These are phyloP conservation scores for Asterionellopsis glacialis DNA, from an alignment of 108 stramenopile species.

Conservation along the genomic window DNA sequence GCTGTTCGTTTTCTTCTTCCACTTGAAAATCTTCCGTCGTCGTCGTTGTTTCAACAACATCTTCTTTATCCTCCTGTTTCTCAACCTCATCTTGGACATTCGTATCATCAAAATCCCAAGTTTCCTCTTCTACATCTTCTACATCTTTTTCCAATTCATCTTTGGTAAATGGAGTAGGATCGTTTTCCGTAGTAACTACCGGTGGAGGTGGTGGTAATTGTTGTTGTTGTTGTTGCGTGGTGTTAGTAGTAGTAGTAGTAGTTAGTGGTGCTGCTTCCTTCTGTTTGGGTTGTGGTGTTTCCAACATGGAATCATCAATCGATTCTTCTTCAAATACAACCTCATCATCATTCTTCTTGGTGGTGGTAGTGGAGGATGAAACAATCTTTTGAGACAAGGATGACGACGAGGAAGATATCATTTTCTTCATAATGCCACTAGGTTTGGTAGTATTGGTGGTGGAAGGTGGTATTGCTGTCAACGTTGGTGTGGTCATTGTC, in stretches of 20 bases:
- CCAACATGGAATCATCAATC: too few relatives aligned
- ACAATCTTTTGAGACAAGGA: too few relatives aligned
- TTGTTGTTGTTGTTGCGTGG: neutral
- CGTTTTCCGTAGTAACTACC: neutral
- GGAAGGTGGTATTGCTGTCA: too few relatives aligned
- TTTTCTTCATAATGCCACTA: too few relatives aligned
- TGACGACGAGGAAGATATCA: too few relatives aligned
- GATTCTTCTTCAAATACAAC: too few relatives aligned
- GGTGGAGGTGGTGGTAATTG: neutral
- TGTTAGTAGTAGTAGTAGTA: neutral
- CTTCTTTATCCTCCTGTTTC: neutral
- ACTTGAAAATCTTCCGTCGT: neutral
- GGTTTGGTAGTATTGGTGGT: too few relatives aligned
- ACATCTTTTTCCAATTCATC: neutral
- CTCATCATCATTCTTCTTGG: too few relatives aligned
- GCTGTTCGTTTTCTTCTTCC: neutral
- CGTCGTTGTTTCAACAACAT: neutral
- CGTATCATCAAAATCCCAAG: conserved; percentile 4
- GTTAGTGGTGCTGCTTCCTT: too few relatives aligned
- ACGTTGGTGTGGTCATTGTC: too few relatives aligned
- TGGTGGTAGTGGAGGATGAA: too few relatives aligned
- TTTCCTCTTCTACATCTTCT: neutral
- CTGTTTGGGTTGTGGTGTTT: too few relatives aligned
- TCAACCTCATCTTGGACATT: conserved; percentile 1
- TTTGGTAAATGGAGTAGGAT: neutral